Evolutionary conservation across 805 yeast genomes (phyloP), one percentile per base, ranked within the genome.

Genomic region (Maudiozyma serrabonitensis): DNA sequence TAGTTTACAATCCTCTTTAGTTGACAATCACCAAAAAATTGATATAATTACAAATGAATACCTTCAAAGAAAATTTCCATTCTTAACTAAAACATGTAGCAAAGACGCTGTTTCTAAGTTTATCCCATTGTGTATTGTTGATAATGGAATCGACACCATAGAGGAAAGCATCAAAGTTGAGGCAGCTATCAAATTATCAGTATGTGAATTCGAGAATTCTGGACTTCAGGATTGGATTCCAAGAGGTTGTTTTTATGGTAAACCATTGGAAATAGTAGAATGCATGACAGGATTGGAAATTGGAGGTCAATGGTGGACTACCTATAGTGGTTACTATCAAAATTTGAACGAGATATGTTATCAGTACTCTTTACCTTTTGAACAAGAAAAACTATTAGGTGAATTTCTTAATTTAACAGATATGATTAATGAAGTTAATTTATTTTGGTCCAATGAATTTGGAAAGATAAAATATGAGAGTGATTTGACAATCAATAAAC

Each of bases 231-330:
- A 50, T 26, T 18, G 42, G 19, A 39, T 51, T 1, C 1, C 49
- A 50, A n/a, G 50, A 43, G 32, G 50, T 31, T 46, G 59, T 45
- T 11, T 48, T 40, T 4, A 16, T 13, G 34, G 42, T 8, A 15
- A 37, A 12, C 40, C 31, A 4, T 46, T 39, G 11, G 19, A 49
- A 38, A 31, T 62, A 43, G 61, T 62, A 19, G 53, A 50, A 1
- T 80, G 84, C 52, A 65, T 79, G 31, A 46, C 54, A 3, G 63
- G 67, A 2, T 52, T 78, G 39, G 76, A 77, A 48, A 56, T 56
- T 21, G 64, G 69, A 2, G 69, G 79, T 0, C 84, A 82, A 55
- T 79, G 82, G 75, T 84, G 91, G 91, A 82, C 89, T 0, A 79
- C 83, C 0, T 83, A 75, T 58, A 81, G 81, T 53, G 87, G 87